These are phyloP conservation scores for Naganishia vishniacii DNA, from an alignment of 768 basidiomycete genomes.

Conservation along the genomic window DNA sequence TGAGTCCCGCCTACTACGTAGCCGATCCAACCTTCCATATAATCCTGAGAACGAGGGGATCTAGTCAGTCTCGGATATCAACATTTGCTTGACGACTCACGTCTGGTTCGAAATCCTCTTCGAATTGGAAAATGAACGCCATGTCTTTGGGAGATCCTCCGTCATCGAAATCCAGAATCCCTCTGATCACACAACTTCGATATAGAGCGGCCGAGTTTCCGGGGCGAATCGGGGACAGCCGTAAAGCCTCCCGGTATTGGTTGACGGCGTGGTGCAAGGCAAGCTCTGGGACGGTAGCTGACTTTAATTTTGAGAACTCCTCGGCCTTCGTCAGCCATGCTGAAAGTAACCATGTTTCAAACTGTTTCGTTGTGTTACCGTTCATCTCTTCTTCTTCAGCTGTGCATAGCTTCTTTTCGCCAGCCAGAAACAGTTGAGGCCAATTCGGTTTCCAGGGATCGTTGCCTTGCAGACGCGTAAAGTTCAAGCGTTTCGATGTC, in stretches of 20 bases:
- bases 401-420: constrained; percentile 7
- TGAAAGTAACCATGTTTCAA: constrained; percentile 61
- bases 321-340: constrained; percentile 52
- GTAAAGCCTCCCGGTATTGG: constrained; percentile 58
- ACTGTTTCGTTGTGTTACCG: constrained; percentile 48
- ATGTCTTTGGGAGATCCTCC: constrained; percentile 71
- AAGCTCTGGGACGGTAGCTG: constrained; percentile 45
- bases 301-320: constrained; percentile 48
- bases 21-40: constrained; percentile 52
- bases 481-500: constrained; percentile 78
- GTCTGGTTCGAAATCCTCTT: background rate
- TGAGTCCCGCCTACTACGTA: constrained; percentile 78
- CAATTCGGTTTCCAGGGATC: constrained; percentile 77
- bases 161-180: constrained; percentile 59
- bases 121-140: constrained; percentile 61
- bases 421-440: constrained; percentile 44
- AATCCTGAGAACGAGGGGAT: constrained; percentile 5
- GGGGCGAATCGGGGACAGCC: constrained; percentile 51
- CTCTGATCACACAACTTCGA: constrained; percentile 62
- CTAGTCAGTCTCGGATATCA: background rate
- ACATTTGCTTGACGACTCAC: background rate
- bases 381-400: constrained; percentile 49
- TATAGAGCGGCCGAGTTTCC: constrained; percentile 54
- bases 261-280: constrained; percentile 59
- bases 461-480: constrained; percentile 58